A percentile compares a stretch with the other conserved stretches of the same genome.
These are phyloP conservation scores for Physcomitrium patens DNA, from an alignment of 225 moss, liverwort and hornwort genomes.

Conservation along the genomic window DNA sequence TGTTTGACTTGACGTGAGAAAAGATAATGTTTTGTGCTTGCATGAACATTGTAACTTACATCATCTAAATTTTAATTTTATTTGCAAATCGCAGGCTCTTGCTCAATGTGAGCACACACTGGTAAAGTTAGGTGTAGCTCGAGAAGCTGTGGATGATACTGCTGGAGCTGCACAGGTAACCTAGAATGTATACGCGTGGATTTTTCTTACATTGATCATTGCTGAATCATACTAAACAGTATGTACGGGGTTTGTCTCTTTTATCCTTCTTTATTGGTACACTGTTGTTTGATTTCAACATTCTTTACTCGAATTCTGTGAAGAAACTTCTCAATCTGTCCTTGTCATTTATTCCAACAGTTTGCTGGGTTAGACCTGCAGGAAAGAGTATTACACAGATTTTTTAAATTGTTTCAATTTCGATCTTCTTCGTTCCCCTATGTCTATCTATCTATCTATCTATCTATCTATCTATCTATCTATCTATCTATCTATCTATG, in stretches of 20 bases:
- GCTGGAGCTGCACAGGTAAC: slow-evolving; percentile 91
- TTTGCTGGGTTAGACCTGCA: background rate
- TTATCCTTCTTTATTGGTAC: too few relatives aligned
- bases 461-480: too few relatives aligned
- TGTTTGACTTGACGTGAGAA: background rate
- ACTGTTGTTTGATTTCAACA: too few relatives aligned
- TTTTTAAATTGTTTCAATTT: too few relatives aligned
- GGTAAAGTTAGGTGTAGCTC: slow-evolving; percentile 80
- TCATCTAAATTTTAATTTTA: background rate
- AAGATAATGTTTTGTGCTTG: background rate
- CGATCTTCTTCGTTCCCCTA: too few relatives aligned
- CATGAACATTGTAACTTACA: background rate
- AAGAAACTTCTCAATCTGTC: background rate
- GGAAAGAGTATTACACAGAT: background rate
- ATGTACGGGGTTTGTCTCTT: too few relatives aligned
- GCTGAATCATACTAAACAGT: too few relatives aligned
- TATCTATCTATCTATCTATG: too few relatives aligned
- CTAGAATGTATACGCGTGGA: background rate
- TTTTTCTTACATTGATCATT: too few relatives aligned
- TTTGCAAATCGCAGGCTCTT: slow-evolving; percentile 65
- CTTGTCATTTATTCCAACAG: background rate
- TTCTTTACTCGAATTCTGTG: too few relatives aligned
- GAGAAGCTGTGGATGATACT: slow-evolving; percentile 97
- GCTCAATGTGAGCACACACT: slow-evolving; percentile 93
- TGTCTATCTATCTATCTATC: too few relatives aligned